Evolutionary conservation across 352 stramenopile genomes (phyloP), one percentile per base, ranked within the genome.

Genomic region (Phytophthora pinifolia): DNA sequence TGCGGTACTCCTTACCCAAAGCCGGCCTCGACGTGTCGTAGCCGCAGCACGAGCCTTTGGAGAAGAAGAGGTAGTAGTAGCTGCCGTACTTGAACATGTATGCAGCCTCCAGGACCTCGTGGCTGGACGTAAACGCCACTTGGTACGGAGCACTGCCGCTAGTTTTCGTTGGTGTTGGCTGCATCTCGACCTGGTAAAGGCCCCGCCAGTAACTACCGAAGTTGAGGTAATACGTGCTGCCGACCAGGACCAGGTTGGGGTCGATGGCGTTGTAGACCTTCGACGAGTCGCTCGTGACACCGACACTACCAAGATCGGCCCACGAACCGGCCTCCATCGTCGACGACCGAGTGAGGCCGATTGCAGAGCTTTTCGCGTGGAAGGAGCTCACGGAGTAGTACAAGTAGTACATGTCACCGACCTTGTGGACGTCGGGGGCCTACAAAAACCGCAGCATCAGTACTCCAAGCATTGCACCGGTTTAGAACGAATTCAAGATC

Each of bases 251-350:
- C 13, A 83, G 38, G 42, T 79, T 79, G 27, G 69, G 59, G 48
- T 83, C 73, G n/a, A 83, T 83, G 12, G 67, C 73, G 52, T 83
- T 83, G 73, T 80, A 83, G 12, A 56, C 42, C 42, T 73, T 80
- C 22, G 59, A 62, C 14, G 48, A 34, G 22, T 62, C 53, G 42
- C 70, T 83, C 25, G 47, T 46, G 22, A 80, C 37, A n/a, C 70
- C 73, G 3, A 63, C 62, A 9, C 64, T 69, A 3, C 72, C 69
- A 1, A 46, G 35, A 31, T 82, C 69, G 7, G 36, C 57, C 72
- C 69, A 82, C 12, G 70, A 68, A 1, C 67, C 70, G 0, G 61
- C 36, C 37, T 80, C 67, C 70, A 80, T 79, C 6, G 70, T 83
- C 31, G 60, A 65, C 1, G 73, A 83, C 3, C 47, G 67, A 1